Conservation (phyloP, 805 yeast species). For the Allodekkera sacchari region DNA sequence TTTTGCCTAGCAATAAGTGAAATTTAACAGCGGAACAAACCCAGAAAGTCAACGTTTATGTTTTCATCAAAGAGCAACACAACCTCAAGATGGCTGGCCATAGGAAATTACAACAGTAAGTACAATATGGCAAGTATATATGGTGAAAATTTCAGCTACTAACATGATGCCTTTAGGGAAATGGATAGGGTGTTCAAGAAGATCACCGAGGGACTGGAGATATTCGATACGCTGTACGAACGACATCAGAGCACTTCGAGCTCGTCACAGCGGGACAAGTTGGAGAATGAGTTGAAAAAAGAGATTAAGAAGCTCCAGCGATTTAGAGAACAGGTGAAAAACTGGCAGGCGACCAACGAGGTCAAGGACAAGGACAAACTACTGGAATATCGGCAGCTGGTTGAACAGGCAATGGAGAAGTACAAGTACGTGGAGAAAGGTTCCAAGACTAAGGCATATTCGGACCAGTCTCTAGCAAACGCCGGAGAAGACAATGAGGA, state of each 20-base stretch:
- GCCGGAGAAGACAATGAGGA: slow-evolving; percentile 57
- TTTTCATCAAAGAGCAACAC: too few species aligned
- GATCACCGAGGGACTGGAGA: slow-evolving; percentile 47
- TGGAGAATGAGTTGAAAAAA: slow-evolving; percentile 48
- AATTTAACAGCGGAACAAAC: too few species aligned
- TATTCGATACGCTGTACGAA: slow-evolving; percentile 48
- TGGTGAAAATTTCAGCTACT: neutral
- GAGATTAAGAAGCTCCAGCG: slow-evolving; percentile 54
- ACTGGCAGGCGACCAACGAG: slow-evolving; percentile 48
- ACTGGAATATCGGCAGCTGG: slow-evolving; percentile 35
- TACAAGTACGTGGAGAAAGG: slow-evolving; percentile 52
- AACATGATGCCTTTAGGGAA: slow-evolving; percentile 27
- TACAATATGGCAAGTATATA: slow-evolving; percentile 4
- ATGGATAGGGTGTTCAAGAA: slow-evolving; percentile 57
- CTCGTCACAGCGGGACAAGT: slow-evolving; percentile 46
- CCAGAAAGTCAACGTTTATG: too few species aligned
- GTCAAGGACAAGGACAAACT: slow-evolving; percentile 38
- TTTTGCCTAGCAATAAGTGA: too few species aligned
- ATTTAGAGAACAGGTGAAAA: slow-evolving; percentile 51
- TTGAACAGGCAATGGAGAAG: slow-evolving; percentile 48
- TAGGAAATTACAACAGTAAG: slow-evolving; percentile 32
- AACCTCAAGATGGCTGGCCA: slow-evolving; percentile 24
- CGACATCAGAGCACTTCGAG: slow-evolving; percentile 39
- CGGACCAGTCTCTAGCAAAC: slow-evolving; percentile 47
- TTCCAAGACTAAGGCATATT: slow-evolving; percentile 48